Base-by-base conservation (phyloP, 345 rosid species). In the Lumnitzera racemosa region DNA sequence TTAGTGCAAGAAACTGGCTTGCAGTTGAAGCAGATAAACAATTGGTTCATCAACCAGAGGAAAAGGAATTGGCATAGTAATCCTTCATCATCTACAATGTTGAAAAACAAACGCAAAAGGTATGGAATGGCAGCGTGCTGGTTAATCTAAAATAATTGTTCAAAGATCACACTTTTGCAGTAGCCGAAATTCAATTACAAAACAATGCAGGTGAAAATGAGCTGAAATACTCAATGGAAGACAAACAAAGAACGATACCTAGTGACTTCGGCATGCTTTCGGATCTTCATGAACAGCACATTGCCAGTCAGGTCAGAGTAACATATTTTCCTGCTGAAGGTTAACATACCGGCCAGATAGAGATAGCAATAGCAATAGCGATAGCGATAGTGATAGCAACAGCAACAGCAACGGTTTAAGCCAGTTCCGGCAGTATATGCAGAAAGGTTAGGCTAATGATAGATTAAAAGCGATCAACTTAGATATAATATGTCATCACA, bases 31-130 rank as follows among this genome's bases (percentile, higher is more conserved):
- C 99, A 95, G 84, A 90, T 95, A 67, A 88, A 94, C 72, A 94
- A 94, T 63, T 94, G 99, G 99, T 94, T 94, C 72, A 94, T 94
- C 68, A 94, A 94, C 70, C 97, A 95, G 63, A 84, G 99, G 76
- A 95, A 95, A 79, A 80, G 99, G 69, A 95, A 95, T 61, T 95
- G 99, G 99, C 92, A 95, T 58, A 90, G 81, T 62, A 90, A 86
- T 66, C 87, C 97, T 63, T 95, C 99, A 49, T 67, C 89, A 62
- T 88, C 99, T 4, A 82, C 94, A 0, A 81, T 69, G 69, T 64
- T 72, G 74, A 95, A 95, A 79, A 88, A 74, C 87, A 95, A 90
- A 72, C 89, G 96, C 72, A 95, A 88, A 76, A 90, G 89, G 97
- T 95, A 89, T 9, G 43, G 43, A 36, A 36, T 9, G 43, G 11